phyloP scores from a whole-genome alignment of 371 early-diverging fungal genomes.

The Actinomortierella wolfii region DNA sequence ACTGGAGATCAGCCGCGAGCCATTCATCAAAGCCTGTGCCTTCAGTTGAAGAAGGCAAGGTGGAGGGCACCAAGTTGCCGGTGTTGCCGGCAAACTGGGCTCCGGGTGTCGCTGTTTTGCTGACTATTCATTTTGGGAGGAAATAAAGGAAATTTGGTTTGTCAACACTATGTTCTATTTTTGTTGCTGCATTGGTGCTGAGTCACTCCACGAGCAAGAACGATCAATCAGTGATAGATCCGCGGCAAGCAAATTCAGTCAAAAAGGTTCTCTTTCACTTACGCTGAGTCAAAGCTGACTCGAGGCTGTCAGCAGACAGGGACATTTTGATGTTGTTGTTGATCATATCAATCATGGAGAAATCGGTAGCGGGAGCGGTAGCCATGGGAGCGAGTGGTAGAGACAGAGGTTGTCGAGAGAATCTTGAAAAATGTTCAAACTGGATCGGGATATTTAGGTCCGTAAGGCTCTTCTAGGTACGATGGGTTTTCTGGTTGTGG shows the following conservation, averaged over 20 bases:
- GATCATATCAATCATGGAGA: slow-evolving; percentile 12
- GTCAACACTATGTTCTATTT: neutral
- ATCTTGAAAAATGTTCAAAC: slow-evolving; percentile 6
- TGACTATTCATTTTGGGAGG: slow-evolving; percentile 9
- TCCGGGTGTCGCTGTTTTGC: slow-evolving; percentile 32
- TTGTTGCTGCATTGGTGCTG: slow-evolving; percentile 14
- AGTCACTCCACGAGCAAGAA: neutral
- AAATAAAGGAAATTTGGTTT: neutral
- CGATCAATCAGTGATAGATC: neutral
- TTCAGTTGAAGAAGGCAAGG: slow-evolving; percentile 2
- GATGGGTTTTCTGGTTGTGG: slow-evolving; percentile 22
- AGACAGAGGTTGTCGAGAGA: slow-evolving; percentile 2
- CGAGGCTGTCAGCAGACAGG: slow-evolving; percentile 31
- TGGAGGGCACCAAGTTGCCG: too few species aligned
- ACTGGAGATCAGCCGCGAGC: slow-evolving; percentile 33
- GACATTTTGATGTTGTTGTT: slow-evolving; percentile 12
- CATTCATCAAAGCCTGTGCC: slow-evolving; percentile 38
- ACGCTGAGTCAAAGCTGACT: slow-evolving; percentile 37
- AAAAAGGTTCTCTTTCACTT: too few species aligned
- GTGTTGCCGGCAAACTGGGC: slow-evolving; percentile 3
- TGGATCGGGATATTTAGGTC: slow-evolving; percentile 7
- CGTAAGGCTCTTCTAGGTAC: slow-evolving; percentile 9
- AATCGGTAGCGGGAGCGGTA: slow-evolving; percentile 19
- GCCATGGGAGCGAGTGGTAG: slow-evolving; percentile 4
- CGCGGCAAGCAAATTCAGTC: neutral